Evolutionary conservation across 257 asterid species (phyloP), one percentile per base, ranked within the genome.

Genomic region (Forsythia viridissima): DNA sequence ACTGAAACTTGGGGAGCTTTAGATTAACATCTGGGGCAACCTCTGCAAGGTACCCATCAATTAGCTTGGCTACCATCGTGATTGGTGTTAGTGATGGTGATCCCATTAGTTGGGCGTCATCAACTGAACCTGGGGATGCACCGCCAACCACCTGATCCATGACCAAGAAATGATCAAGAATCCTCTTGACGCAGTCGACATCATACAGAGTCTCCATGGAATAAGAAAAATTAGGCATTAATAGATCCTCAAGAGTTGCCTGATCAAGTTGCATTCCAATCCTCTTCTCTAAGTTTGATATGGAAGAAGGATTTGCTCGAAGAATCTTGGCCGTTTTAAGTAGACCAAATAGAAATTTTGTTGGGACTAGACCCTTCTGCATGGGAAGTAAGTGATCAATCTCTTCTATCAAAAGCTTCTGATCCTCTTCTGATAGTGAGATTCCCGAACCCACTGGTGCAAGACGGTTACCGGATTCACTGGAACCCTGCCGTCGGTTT

Each of bases 191-290:
- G 43, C 99, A 95, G 59, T 95, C 99, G 37, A 93, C 97, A 55
- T 93, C 97, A 74, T 95, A 95, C 18, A 95, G 83, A n/a, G 97
- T 92, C 89, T 95, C 99, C 98, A 90, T 93, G 42, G 99, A 90
- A 76, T 95, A 69, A 6, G 94, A 89, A 80, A 91, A 86, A 66
- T 86, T 93, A 0, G 99, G 96, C 96, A 95, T 92, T 84, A 95
- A 80, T n/a, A 95, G 97, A 87, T 95, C 99, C 80, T 95, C 99
- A 5, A 95, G 97, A 52, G 91, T 85, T 4, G 98, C 98, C 82
- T 92, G 93, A 84, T 95, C 99, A 12, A 95, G 97, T 91, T 95
- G 97, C 93, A 91, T 71, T 37, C 99, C 99, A 36, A 91, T 87
- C 74, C 99, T 86, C 82, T 82, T 93, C 88, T 95, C 99, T 34